Percentiles rank a stretch among this genome's conserved stretches.
Evolutionary conservation across 495 filamentous ascomycete species (phyloP).

Genomic region (Hypoxylon cercidicola): DNA sequence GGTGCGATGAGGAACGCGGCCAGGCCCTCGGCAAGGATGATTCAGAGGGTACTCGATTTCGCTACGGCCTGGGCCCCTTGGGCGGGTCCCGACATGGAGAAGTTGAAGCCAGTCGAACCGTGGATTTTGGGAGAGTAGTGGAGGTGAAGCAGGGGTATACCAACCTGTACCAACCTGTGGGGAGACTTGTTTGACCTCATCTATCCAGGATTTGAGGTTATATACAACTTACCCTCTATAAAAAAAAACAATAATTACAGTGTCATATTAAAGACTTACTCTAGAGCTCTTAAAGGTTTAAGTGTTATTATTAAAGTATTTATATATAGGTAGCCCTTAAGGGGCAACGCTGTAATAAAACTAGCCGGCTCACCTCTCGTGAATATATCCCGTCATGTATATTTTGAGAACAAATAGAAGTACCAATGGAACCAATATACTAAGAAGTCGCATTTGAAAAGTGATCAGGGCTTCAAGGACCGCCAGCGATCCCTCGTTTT

Average conservation of each 20-base stretch:
- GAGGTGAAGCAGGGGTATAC: too few species aligned
- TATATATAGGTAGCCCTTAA: neutral
- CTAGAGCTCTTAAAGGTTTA: neutral
- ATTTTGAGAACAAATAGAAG: slow-evolving; percentile 23
- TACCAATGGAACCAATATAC: slow-evolving; percentile 10
- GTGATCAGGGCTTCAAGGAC: slow-evolving; percentile 20
- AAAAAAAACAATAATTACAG: too few species aligned
- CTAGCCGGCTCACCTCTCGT: neutral
- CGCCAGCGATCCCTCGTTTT: slow-evolving; percentile 18
- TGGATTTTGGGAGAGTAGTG: slow-evolving; percentile 4
- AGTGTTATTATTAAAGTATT: too few species aligned
- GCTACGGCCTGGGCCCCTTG: slow-evolving; percentile 3
- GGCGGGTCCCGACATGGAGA: slow-evolving; percentile 14
- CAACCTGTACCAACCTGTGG: too few species aligned
- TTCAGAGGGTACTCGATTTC: neutral
- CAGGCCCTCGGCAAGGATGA: neutral
- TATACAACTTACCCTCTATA: too few species aligned
- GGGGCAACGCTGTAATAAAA: neutral
- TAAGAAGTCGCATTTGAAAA: slow-evolving; percentile 31
- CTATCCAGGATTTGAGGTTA: too few species aligned
- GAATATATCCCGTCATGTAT: slow-evolving; percentile 21
- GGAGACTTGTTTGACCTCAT: too few species aligned
- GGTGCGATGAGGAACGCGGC: neutral
- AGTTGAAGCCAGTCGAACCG: slow-evolving; percentile 10
- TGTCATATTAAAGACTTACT: too few species aligned